Evolutionary conservation across 1,284 basidiomycete species (phyloP), one percentile per base, ranked within the genome.

Genomic region (Xanthoconium separans): DNA sequence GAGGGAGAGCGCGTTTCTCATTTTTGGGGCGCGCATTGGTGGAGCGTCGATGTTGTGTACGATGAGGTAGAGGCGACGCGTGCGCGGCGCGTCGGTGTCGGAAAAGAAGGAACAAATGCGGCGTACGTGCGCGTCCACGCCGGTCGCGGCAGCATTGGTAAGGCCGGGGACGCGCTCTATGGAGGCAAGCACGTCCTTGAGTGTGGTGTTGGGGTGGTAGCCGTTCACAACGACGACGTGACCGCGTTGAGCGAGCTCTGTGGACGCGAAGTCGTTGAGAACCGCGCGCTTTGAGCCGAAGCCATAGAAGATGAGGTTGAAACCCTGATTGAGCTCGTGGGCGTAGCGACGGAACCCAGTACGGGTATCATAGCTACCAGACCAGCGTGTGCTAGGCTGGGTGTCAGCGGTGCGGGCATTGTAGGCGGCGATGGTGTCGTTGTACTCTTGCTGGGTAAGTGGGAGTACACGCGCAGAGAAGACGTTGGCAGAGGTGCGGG

Each of bases 21-120:
- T 75, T 62, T 85, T 85, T 18, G 79, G 64, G 1, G 78, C 71
- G 40, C 91, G 87, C 27, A 95, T 75, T 3, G 82, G 72, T 0
- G 85, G 78, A 0, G 87, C 80, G 63, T 98, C 95, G 65, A 96
- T 85, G 71, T 91, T 95, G 75, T 98, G 93, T 20, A 96, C 77
- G 60, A 95, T 71, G 55, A 97, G 73, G 65, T 85, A 94, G 27
- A 96, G 77, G n/a, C 47, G 65, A 46, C 47, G 63, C 22, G 81
- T 68, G 36, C 66, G 65, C 34, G 64, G 60, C 16, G 54, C 58
- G 29, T 60, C 57, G 22, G 67, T 51, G 4, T 75, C 64, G 62
- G 76, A 69, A 64, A 90, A 87, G 65, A 85, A 83, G 33, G 82
- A 74, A 60, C 83, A 79, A 53, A 92, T 82, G 24, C 85, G 78